Evolutionary conservation across 2,329 filamentous ascomycete species (phyloP).

Genomic region (Fusarium sp.): DNA sequence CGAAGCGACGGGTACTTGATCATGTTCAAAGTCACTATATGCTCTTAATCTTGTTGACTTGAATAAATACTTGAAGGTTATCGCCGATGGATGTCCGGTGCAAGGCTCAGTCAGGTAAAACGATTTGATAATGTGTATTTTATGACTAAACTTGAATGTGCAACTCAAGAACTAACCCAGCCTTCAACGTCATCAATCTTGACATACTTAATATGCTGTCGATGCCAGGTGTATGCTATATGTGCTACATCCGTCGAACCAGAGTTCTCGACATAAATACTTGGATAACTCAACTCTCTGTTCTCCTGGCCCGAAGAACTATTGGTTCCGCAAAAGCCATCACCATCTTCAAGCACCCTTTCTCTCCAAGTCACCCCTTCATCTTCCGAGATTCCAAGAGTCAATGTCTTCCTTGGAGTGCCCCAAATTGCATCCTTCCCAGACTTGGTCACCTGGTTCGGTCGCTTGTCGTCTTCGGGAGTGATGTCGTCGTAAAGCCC

Average conservation of each 20-base stretch:
- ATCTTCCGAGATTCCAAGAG: slow-evolving; percentile 53
- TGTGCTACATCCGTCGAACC: slow-evolving; percentile 45
- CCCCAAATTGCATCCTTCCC: slow-evolving; percentile 60
- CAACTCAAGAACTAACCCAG: slow-evolving; percentile 35
- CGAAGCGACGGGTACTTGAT: too few species aligned
- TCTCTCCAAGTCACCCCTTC: slow-evolving; percentile 54
- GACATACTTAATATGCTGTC: slow-evolving; percentile 58
- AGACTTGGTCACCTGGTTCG: slow-evolving; percentile 53
- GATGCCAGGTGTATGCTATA: slow-evolving; percentile 58
- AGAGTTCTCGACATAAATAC: slow-evolving; percentile 51
- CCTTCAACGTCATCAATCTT: slow-evolving; percentile 46
- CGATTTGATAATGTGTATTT: too few species aligned
- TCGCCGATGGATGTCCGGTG: too few species aligned
- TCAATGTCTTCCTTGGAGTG: slow-evolving; percentile 54
- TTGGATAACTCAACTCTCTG: slow-evolving; percentile 59
- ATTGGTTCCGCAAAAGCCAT: slow-evolving; percentile 61
- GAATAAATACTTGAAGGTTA: too few species aligned
- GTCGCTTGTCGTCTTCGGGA: slow-evolving; percentile 54
- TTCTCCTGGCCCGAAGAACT: slow-evolving; percentile 58
- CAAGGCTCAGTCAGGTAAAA: too few species aligned
- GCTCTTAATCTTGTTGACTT: too few species aligned
- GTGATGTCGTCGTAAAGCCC: slow-evolving; percentile 61
- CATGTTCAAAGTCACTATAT: too few species aligned
- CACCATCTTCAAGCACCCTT: slow-evolving; percentile 57
- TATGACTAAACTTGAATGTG: too few species aligned